Evolutionary conservation across 306 rosid genomes (phyloP).

Genomic region (Castanea crenata): DNA sequence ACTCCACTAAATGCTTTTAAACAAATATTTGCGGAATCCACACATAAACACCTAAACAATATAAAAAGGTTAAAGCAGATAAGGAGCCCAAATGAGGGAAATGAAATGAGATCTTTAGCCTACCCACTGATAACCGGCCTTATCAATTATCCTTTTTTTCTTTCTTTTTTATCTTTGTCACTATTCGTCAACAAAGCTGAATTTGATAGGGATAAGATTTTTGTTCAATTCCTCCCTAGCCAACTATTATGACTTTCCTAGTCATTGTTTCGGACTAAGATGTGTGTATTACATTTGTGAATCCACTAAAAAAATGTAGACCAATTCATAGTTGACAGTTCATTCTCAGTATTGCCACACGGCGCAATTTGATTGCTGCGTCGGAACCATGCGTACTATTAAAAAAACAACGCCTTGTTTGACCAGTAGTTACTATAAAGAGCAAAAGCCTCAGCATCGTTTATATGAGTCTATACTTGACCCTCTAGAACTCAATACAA

Average conservation of each 20-base stretch:
- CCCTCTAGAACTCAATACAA: not conserved
- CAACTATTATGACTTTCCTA: not conserved
- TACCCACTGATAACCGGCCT: too few relatives aligned
- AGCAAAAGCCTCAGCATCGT: not conserved
- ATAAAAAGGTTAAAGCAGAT: too few relatives aligned
- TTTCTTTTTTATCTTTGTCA: not conserved
- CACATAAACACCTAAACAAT: too few relatives aligned
- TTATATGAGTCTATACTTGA: not conserved
- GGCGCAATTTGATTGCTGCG: not conserved
- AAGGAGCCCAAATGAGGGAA: too few relatives aligned
- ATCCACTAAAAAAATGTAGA: not conserved
- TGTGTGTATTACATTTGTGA: not conserved
- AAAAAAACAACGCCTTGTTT: not conserved
- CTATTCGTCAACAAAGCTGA: not conserved
- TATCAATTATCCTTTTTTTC: not conserved
- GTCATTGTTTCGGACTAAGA: not conserved
- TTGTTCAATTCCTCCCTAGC: not conserved
- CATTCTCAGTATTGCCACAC: not conserved
- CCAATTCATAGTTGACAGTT: not conserved
- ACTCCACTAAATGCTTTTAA: too few relatives aligned
- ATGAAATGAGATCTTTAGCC: too few relatives aligned
- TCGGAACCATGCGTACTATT: too few relatives aligned
- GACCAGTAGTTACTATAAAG: not conserved
- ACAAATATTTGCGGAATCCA: too few relatives aligned
- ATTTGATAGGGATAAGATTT: not conserved